These are phyloP conservation scores for Pyricularia sp. DNA, from an alignment of 2,329 filamentous ascomycete species.

Conservation along the genomic window DNA sequence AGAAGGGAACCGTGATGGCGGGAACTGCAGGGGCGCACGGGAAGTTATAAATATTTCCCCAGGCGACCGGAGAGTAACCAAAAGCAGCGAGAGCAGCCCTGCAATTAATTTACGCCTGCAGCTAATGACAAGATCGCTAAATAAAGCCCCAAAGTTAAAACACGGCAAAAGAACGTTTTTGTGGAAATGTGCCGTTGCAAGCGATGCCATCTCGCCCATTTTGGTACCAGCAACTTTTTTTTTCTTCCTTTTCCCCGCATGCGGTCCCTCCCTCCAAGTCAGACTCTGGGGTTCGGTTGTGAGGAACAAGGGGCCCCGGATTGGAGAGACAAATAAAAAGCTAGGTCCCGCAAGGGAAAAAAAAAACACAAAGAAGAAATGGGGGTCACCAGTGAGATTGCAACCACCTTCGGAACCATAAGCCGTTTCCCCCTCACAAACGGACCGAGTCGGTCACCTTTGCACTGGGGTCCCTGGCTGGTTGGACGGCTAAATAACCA, in stretches of 20 bases:
- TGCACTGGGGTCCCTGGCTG: neutral
- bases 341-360: neutral
- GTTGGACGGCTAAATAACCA: neutral
- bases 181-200: neutral
- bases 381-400: neutral
- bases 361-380: neutral
- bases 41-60: neutral
- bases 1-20: neutral
- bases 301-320: neutral
- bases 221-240: neutral
- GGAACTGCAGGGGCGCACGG: neutral
- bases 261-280: neutral
- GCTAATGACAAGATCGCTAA: neutral
- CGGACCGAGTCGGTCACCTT: neutral
- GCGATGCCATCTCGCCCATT: neutral
- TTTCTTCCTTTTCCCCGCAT: neutral
- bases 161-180: neutral
- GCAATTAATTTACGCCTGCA: neutral
- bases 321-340: neutral
- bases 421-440: neutral
- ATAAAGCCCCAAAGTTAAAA: neutral
- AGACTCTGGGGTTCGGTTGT: neutral
- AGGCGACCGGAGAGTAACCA: neutral
- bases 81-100: neutral
- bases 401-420: neutral